Evolutionary conservation across 2,329 filamentous ascomycete genomes (phyloP).

Genomic region (Botrytis cinerea): DNA sequence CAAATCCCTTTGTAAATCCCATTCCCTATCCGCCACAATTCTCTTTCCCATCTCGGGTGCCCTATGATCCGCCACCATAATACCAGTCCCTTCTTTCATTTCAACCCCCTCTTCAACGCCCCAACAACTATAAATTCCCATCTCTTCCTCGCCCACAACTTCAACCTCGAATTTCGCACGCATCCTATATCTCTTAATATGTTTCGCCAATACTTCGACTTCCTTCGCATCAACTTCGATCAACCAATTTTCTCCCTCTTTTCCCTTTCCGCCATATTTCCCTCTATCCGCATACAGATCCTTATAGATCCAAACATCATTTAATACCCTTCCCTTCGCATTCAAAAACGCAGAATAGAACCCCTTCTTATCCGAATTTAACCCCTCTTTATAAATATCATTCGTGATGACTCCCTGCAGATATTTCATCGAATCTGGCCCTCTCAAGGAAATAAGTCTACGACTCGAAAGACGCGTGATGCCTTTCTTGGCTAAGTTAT

Average conservation of each 20-base stretch:
- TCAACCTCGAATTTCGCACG: constrained; percentile 74
- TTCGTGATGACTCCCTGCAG: constrained; percentile 87
- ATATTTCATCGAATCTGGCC: constrained; percentile 78
- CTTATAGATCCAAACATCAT: constrained; percentile 90
- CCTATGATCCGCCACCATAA: constrained; percentile 50
- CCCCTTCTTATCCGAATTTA: constrained; percentile 47
- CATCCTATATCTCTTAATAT: constrained; percentile 84
- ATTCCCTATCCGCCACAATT: constrained; percentile 45
- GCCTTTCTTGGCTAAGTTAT: constrained; percentile 42
- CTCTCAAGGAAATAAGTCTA: constrained; percentile 75
- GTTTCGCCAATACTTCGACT: constrained; percentile 62
- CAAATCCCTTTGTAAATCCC: constrained; percentile 41
- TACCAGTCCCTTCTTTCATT: constrained; percentile 15
- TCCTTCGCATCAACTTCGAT: constrained; percentile 78
- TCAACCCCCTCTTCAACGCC: constrained; percentile 22
- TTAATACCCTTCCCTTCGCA: constrained; percentile 77
- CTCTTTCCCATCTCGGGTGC: constrained; percentile 59
- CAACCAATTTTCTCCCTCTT: constrained; percentile 20
- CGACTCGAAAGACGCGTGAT: constrained; percentile 68
- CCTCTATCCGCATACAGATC: constrained; percentile 20
- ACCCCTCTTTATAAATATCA: constrained; percentile 51
- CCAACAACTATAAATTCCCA: constrained; percentile 75
- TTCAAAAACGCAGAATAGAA: constrained; percentile 86
- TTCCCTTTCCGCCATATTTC: background rate
- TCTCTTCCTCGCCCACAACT: constrained; percentile 64